phyloP scores from a whole-genome alignment of 1,284 basidiomycete genomes.

The Rhodotorula glutinis region DNA sequence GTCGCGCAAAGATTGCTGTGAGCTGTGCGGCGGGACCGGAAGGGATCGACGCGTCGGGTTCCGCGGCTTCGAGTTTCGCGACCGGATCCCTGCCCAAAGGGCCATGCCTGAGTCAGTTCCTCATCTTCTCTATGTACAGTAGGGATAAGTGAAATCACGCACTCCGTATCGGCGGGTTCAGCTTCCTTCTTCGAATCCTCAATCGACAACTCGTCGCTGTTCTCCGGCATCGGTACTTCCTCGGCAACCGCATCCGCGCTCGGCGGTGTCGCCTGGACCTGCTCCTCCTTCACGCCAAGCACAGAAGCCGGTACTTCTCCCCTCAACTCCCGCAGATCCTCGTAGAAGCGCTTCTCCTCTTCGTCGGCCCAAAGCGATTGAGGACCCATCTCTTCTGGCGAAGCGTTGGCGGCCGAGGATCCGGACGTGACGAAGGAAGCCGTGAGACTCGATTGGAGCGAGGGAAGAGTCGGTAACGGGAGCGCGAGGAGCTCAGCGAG shows the following conservation, averaged over 20 bases:
- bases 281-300: constrained; percentile 56
- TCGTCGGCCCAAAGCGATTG: constrained; percentile 98
- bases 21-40: constrained; percentile 89
- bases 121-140: constrained; percentile 47
- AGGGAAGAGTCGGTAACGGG: constrained; percentile 74
- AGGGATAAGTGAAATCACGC: constrained; percentile 5
- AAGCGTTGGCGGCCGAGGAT: constrained; percentile 5
- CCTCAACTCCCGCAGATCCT: constrained; percentile 85
- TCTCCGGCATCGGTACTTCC: constrained; percentile 38
- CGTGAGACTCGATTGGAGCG: constrained; percentile 58
- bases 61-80: constrained; percentile 50
- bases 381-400: constrained; percentile 43
- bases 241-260: constrained; percentile 34
- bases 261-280: constrained; percentile 21
- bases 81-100: constrained; percentile 11
- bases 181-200: background rate
- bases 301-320: constrained; percentile 86
- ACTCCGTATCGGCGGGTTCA: constrained; percentile 2
- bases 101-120: constrained; percentile 37
- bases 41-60: constrained; percentile 54
- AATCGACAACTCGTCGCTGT: background rate
- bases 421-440: constrained; percentile 34
- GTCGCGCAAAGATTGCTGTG: constrained; percentile 82
- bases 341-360: constrained; percentile 90
- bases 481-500: constrained; percentile 84